Conservation (phyloP, 257 asterid genomes). For the Sherardia arvensis region DNA sequence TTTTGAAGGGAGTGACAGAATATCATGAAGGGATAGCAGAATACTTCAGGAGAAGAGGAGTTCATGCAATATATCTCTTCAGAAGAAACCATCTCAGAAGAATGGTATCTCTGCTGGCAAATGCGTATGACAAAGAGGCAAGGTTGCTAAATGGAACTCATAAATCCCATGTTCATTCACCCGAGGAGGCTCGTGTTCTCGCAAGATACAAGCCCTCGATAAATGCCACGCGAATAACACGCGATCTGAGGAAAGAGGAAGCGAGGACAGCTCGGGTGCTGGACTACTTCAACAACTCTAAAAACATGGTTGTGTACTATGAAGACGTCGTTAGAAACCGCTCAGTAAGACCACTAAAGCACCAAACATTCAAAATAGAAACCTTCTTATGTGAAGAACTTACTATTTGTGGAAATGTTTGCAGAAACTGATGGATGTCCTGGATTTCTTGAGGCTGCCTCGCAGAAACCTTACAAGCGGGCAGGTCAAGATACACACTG, state of each 20-base stretch:
- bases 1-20: conserved; percentile 56
- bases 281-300: conserved; percentile 50
- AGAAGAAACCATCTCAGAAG: conserved; percentile 67
- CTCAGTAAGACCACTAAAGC: conserved; percentile 34
- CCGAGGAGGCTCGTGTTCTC: conserved; percentile 61
- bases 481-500: conserved; percentile 75
- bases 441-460: conserved; percentile 66
- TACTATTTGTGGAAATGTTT: neutral
- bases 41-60: conserved; percentile 53
- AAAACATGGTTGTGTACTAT: conserved; percentile 62
- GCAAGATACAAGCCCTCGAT: conserved; percentile 60
- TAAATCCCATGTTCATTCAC: conserved; percentile 76
- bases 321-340: conserved; percentile 57
- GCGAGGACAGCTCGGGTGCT: conserved; percentile 31
- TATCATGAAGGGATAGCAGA: conserved; percentile 45
- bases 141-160: conserved; percentile 71
- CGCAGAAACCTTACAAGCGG: conserved; percentile 45
- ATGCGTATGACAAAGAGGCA: conserved; percentile 53
- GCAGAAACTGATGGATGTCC: conserved; percentile 68
- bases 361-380: neutral
- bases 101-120: conserved; percentile 64
- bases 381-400: neutral
- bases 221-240: conserved; percentile 38
- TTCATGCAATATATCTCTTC: conserved; percentile 55
- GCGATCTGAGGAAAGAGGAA: conserved; percentile 35